Evolutionary conservation across 2,329 filamentous ascomycete genomes (phyloP).

Genomic region (Xylaria digitata): DNA sequence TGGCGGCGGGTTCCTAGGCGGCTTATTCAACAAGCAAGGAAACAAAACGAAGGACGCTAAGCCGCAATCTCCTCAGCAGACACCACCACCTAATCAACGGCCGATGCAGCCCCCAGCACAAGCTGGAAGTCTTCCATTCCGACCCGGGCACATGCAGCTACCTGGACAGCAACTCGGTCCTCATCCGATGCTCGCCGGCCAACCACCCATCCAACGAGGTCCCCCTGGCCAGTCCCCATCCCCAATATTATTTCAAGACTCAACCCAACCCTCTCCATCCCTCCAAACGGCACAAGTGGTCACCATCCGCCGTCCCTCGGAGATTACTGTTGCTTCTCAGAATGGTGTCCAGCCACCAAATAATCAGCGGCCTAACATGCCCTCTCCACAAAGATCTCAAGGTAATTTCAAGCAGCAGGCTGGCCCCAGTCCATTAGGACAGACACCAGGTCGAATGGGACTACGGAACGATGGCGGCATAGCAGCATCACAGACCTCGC

Average conservation of each 20-base stretch:
- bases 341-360: conserved; percentile 25
- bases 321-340: conserved; percentile 45
- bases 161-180: conserved; percentile 43
- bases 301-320: conserved; percentile 44
- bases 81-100: conserved; percentile 34
- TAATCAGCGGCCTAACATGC: conserved; percentile 36
- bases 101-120: conserved; percentile 41
- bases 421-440: conserved; percentile 24
- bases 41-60: conserved; percentile 45
- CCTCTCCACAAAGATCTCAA: conserved; percentile 41
- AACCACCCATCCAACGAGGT: conserved; percentile 37
- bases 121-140: conserved; percentile 38
- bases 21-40: conserved; percentile 46
- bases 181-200: conserved; percentile 45
- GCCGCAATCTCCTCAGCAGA: conserved; percentile 39
- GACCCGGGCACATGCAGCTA: conserved; percentile 43
- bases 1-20: conserved; percentile 44
- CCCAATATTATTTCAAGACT: conserved; percentile 28
- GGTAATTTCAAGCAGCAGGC: conserved; percentile 35
- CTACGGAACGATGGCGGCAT: conserved; percentile 18
- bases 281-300: conserved; percentile 42
- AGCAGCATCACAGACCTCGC: conserved; percentile 29
- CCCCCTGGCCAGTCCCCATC: conserved; percentile 38
- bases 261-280: conserved; percentile 28
- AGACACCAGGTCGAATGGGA: conserved; percentile 19